These are phyloP conservation scores for Tolypocladium ovalisporum DNA, from an alignment of 2,329 filamentous ascomycete genomes.

Conservation along the genomic window DNA sequence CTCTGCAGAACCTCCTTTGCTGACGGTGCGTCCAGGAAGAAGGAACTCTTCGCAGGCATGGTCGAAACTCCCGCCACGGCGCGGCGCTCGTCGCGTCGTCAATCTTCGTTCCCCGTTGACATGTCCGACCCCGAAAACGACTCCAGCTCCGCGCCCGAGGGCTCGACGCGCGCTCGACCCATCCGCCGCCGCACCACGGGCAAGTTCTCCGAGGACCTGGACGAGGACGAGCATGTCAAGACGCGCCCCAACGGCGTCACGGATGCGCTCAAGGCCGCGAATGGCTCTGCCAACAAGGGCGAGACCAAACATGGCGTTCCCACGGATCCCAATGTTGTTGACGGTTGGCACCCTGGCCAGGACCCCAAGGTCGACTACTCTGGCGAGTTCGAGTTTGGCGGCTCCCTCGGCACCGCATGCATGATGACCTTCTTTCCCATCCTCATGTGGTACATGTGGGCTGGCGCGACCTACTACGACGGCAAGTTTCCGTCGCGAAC, in stretches of 20 bases:
- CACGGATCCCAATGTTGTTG: conserved; percentile 19
- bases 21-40: conserved; percentile 34
- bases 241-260: conserved; percentile 19
- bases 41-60: conserved; percentile 51
- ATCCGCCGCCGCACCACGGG: conserved; percentile 33
- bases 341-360: conserved; percentile 48
- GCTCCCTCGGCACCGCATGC: conserved; percentile 62
- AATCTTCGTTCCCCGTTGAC: conserved; percentile 34
- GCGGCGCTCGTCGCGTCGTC: conserved; percentile 36
- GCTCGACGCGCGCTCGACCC: conserved; percentile 19
- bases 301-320: conserved; percentile 6
- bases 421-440: conserved; percentile 93
- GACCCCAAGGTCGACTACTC: conserved; percentile 55
- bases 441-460: conserved; percentile 99
- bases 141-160: conserved; percentile 35
- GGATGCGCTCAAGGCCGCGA: conserved; percentile 15
- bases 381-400: conserved; percentile 73
- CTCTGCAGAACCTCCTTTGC: not conserved
- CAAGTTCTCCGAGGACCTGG: conserved; percentile 40
- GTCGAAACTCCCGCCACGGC: conserved; percentile 38
- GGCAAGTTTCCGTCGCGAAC: conserved; percentile 64
- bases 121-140: conserved; percentile 37
- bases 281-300: conserved; percentile 11
- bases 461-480: conserved; percentile 85
- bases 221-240: conserved; percentile 27